Percentiles rank a stretch among this genome's conserved stretches.
Evolutionary conservation across 2,329 filamentous ascomycete genomes (phyloP).

Genomic region (Xylariaceae sp.): DNA sequence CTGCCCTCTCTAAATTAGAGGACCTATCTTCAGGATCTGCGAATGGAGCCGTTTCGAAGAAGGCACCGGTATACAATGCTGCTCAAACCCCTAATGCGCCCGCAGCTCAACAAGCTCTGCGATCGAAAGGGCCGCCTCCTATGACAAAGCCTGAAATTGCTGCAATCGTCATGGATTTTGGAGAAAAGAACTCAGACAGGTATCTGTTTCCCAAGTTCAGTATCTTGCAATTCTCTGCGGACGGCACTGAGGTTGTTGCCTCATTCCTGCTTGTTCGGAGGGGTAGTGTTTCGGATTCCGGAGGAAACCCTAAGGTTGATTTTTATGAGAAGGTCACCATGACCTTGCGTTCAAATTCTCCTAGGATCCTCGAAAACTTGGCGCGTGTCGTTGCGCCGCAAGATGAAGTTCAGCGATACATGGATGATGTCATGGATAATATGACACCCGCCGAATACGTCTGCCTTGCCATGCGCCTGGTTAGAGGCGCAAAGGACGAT

Average conservation of each 20-base stretch:
- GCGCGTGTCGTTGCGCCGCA: slow-evolving; percentile 58
- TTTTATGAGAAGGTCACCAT: slow-evolving; percentile 75
- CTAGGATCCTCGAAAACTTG: slow-evolving; percentile 57
- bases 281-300: slow-evolving; percentile 62
- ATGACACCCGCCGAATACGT: slow-evolving; percentile 67
- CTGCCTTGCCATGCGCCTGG: slow-evolving; percentile 62
- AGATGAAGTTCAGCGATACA: slow-evolving; percentile 62
- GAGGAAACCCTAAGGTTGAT: slow-evolving; percentile 59
- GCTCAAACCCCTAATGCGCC: slow-evolving; percentile 17
- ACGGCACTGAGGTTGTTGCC: slow-evolving; percentile 60
- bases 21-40: slow-evolving; percentile 26
- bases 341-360: slow-evolving; percentile 51
- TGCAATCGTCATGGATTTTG: slow-evolving; percentile 67
- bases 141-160: slow-evolving; percentile 55
- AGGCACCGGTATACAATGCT: slow-evolving; percentile 21
- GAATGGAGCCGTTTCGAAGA: slow-evolving; percentile 32
- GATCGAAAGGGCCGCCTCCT: slow-evolving; percentile 57
- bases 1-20: slow-evolving; percentile 28
- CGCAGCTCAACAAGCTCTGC: slow-evolving; percentile 48
- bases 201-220: slow-evolving; percentile 77
- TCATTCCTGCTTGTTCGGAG: slow-evolving; percentile 76
- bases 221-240: slow-evolving; percentile 60
- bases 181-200: slow-evolving; percentile 64
- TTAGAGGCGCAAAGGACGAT: slow-evolving; percentile 39
- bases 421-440: slow-evolving; percentile 67